Evolutionary conservation across 2,329 filamentous ascomycete species (phyloP), one percentile per base, ranked within the genome.

Genomic region (Arthrobotrys megalospora): DNA sequence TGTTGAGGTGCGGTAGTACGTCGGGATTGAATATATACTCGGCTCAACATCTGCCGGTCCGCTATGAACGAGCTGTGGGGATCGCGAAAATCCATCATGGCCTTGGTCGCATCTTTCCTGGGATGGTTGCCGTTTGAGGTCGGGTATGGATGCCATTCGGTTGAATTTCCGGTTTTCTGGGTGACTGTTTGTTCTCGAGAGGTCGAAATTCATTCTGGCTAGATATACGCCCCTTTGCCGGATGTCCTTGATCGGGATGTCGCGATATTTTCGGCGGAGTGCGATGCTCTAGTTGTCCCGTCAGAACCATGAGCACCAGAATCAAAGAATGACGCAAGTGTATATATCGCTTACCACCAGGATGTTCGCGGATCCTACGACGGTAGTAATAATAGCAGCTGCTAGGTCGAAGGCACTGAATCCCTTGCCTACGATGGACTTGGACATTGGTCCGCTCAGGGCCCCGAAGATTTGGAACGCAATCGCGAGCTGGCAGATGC

Each of bases 401-500:
- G 65, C 50, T 1, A 71, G 65, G 60, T 66, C 19, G 28, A 71
- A 65, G 24, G 52, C 11, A 7, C 60, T 28, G 65, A 77, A 66
- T 10, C 24, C n/a, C 8, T 6, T 19, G 1, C 60, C 50, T 10
- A 66, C 60, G 19, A 52, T 58, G 3, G 38, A 14, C 19, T 52
- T 64, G 10, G 65, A 77, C 73, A 77, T 77, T 32, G 73, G 66
- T 4, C 73, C 48, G 34, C 43, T 66, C 3, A 77, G 32, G 8
- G 58, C 73, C 12, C 73, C 66, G 32, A 77, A 66, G 53, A 77
- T 62, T 38, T 66, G 72, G 38, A 77, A 70, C 1, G 72, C 72
- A 16, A 70, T 43, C 1, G 69, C 38, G 5, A 71, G 41, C 43
- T 66, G 65, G 19, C 73, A 77, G 19, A 71, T 62, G 14, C 72